These are phyloP conservation scores for Geotrichum phurueaensis DNA, from an alignment of 1,139 yeast genomes.

Conservation along the genomic window DNA sequence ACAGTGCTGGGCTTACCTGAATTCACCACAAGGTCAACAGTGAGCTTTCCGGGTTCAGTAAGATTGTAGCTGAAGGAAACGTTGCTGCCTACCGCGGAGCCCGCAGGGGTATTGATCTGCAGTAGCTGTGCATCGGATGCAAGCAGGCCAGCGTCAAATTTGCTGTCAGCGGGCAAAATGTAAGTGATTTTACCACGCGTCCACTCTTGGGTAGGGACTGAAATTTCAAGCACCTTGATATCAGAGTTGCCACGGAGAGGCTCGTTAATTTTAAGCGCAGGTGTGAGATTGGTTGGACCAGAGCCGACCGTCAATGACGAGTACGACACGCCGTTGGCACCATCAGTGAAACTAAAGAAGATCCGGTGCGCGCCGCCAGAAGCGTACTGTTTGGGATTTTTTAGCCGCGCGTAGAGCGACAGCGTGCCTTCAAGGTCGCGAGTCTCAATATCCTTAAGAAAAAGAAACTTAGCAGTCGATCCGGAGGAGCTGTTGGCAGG, in stretches of 20 bases:
- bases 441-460: slow-evolving; percentile 5
- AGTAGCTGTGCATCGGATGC: neutral
- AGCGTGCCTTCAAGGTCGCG: slow-evolving; percentile 1
- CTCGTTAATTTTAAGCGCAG: neutral
- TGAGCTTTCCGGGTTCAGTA: neutral
- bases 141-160: neutral
- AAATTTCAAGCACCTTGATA: neutral
- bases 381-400: slow-evolving; percentile 4
- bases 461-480: slow-evolving; percentile 6
- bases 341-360: neutral
- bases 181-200: neutral
- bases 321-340: neutral
- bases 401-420: neutral
- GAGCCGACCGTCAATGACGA: neutral
- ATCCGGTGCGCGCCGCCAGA: neutral
- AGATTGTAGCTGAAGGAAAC: neutral
- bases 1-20: neutral
- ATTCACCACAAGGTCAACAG: neutral
- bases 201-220: neutral
- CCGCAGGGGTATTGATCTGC: neutral
- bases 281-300: neutral
- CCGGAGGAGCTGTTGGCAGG: neutral
- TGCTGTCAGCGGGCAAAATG: neutral
- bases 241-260: neutral
- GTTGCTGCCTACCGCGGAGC: neutral